Base-by-base conservation (phyloP, 768 basidiomycete genomes). In the Crucibulum laeve region DNA sequence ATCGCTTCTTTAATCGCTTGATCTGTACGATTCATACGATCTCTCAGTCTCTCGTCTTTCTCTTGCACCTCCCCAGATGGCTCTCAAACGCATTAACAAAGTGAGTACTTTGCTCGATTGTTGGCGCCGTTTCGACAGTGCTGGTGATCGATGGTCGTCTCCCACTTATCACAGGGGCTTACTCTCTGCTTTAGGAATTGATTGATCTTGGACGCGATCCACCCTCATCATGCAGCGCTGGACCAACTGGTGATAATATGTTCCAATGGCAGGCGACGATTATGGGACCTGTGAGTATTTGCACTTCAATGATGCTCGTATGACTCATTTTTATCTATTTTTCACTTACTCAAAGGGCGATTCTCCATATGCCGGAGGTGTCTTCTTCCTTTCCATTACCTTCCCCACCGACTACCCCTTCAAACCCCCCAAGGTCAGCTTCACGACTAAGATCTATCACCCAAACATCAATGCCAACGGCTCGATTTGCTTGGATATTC, bases 381-480 rank as follows among this genome's bases (percentile, higher is more conserved):
- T 99, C 44, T 99, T 99, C 77, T 98, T 98, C 87, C 82, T 94
- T 37, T 84, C 86, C 38, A 93, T 95, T 64, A 81, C 77, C 34
- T 93, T 93, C 79, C 91, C 91, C 37, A 91, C 88, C 67, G 95
- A 99, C 67, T 99, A 99, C 74, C 96, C 96, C 19, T 98, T 98
- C 86, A 97, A 98, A 73, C 96, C 96, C 33, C 96, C 96, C 69
- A 99, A 99, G 80, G 92, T 99, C 71, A 87, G 87, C 74, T 99
- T 99, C 69, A 95, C 92, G 54, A 98, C 96, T 61, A 97, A 96
- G 88, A 97, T 97, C 57, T 98, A 97, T 68, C 95, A 98, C 69
- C 95, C 95, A 25, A 98, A 98, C 77, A 97, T 99, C 92, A 99
- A 99, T 64, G 91, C 95, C 55, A 99, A 99, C 59, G 96, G 96